Evolutionary conservation across 257 asterid genomes (phyloP).

Genomic region (Solanum rostratum): DNA sequence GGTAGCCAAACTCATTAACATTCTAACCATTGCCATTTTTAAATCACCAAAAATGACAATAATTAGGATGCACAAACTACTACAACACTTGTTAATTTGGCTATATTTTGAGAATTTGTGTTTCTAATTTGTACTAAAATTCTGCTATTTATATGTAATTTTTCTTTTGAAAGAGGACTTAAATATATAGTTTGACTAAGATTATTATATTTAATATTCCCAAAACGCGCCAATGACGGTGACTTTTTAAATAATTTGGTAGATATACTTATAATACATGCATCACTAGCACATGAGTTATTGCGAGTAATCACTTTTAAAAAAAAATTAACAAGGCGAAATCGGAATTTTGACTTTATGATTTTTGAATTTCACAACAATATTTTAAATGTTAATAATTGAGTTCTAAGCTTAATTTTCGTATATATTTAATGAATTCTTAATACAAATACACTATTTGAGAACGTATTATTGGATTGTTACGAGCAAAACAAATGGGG

Average conservation of each 20-base stretch:
- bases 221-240: background rate
- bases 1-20: slow-evolving; percentile 6
- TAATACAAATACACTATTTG: too few species aligned
- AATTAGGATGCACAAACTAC: background rate
- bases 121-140: background rate
- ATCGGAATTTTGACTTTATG: too few species aligned
- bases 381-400: too few species aligned
- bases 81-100: background rate
- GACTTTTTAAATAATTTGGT: background rate
- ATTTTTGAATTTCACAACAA: too few species aligned
- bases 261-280: background rate
- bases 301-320: too few species aligned
- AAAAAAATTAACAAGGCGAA: too few species aligned
- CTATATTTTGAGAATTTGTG: background rate
- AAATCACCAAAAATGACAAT: background rate
- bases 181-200: background rate
- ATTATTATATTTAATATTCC: background rate
- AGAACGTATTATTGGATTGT: too few species aligned
- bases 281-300: background rate
- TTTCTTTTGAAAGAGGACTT: background rate
- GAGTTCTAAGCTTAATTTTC: too few species aligned
- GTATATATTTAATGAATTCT: too few species aligned
- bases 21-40: slow-evolving; percentile 22
- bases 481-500: too few species aligned
- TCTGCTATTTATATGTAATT: background rate